Percentiles rank a stretch among this genome's conserved stretches.
Conservation (phyloP, 2,329 filamentous ascomycete species). For the Alternaria brassicicola region DNA sequence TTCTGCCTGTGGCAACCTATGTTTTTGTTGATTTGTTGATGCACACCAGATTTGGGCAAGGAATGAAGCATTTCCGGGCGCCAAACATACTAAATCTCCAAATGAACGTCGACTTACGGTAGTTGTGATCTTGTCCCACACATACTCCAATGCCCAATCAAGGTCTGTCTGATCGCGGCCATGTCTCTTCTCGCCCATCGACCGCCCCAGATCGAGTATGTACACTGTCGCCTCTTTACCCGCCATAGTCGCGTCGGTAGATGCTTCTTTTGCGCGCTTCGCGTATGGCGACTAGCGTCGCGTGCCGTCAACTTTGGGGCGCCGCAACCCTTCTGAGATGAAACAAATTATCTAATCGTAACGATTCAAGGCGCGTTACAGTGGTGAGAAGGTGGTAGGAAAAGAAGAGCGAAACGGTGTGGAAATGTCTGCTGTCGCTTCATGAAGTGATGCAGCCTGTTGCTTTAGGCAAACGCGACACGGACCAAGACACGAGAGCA, state of each 20-base stretch:
- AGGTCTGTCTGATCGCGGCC: constrained; percentile 80
- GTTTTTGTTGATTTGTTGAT: constrained; percentile 5
- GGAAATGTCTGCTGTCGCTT: background rate
- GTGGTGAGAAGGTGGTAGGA: background rate
- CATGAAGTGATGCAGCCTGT: constrained; percentile 5
- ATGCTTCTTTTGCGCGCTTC: constrained; percentile 2
- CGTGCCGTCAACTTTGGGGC: background rate
- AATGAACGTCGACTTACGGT: constrained; percentile 61
- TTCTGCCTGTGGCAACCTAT: constrained; percentile 69
- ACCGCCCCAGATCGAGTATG: constrained; percentile 83
- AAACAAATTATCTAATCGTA: background rate
- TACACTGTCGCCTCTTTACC: constrained; percentile 93
- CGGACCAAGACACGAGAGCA: constrained; percentile 6
- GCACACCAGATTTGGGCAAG: background rate
- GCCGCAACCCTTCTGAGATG: background rate
- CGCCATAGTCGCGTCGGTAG: constrained; percentile 67
- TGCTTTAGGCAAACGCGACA: constrained; percentile 14
- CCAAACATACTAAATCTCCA: constrained; percentile 25
- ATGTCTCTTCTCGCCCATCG: constrained; percentile 77
- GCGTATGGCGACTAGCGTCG: background rate
- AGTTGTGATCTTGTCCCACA: constrained; percentile 90
- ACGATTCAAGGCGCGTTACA: background rate
- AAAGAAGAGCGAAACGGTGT: background rate
- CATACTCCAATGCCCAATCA: constrained; percentile 86
- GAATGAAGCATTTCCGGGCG: background rate